Evolutionary conservation across 108 stramenopile genomes (phyloP).

Genomic region (Phaeodactylum tricornutum): DNA sequence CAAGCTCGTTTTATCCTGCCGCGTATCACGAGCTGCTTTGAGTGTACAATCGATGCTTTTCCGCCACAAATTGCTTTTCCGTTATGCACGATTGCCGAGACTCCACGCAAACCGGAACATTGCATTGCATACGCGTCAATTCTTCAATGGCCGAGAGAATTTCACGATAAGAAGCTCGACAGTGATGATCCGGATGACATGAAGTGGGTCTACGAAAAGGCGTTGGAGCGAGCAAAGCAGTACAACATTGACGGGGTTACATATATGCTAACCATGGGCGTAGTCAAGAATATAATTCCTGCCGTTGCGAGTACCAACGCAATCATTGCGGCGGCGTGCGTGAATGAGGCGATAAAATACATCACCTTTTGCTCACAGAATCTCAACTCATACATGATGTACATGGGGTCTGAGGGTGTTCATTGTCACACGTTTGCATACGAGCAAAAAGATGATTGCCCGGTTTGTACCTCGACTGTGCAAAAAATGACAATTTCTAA

Average conservation of each 20-base stretch:
- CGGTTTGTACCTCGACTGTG: slow-evolving; percentile 66
- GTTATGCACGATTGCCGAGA: slow-evolving; percentile 99
- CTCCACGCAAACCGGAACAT: slow-evolving; percentile 96
- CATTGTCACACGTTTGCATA: slow-evolving; percentile 88
- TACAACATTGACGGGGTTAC: slow-evolving; percentile 87
- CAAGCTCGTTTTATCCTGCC: slow-evolving; percentile 97
- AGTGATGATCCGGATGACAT: slow-evolving; percentile 91
- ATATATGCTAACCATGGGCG: slow-evolving; percentile 93
- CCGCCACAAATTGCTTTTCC: slow-evolving; percentile 91
- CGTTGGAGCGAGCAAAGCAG: slow-evolving; percentile 69
- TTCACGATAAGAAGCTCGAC: slow-evolving; percentile 86
- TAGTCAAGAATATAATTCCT: slow-evolving; percentile 99
- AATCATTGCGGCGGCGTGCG: slow-evolving; percentile 92
- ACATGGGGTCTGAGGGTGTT: slow-evolving; percentile 78
- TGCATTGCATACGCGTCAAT: slow-evolving; percentile 96
- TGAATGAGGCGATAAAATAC: slow-evolving; percentile 92
- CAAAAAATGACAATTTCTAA: slow-evolving; percentile 40
- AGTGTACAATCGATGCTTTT: slow-evolving; percentile 94
- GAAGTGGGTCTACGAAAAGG: slow-evolving; percentile 92
- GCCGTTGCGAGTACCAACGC: slow-evolving; percentile 99
- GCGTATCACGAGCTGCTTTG: slow-evolving; percentile 94
- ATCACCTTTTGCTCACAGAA: slow-evolving; percentile 87
- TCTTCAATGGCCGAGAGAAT: slow-evolving; percentile 86
- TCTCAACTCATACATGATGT: slow-evolving; percentile 96
- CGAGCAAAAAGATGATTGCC: slow-evolving; percentile 80